Conservation (phyloP, 768 basidiomycete species). For the Lactarius pseudohatsudake region DNA sequence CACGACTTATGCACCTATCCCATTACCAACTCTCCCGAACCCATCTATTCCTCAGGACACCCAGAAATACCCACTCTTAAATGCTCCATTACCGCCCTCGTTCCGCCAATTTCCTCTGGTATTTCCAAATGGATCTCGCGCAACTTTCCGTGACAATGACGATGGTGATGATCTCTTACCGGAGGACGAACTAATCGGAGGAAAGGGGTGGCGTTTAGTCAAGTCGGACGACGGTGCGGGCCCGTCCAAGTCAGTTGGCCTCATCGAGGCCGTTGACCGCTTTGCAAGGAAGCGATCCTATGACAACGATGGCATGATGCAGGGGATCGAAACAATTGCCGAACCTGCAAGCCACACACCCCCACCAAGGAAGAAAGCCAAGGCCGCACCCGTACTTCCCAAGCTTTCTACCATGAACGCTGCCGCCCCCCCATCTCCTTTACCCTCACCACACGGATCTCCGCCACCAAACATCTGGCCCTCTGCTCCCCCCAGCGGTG, state of each 20-base stretch:
- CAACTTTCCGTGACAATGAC: constrained; percentile 69
- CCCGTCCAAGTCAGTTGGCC: constrained; percentile 53
- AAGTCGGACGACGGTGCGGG: constrained; percentile 60
- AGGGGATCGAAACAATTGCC: constrained; percentile 65
- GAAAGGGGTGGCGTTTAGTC: constrained; percentile 75
- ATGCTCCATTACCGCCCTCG: constrained; percentile 70
- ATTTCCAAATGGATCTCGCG: constrained; percentile 78
- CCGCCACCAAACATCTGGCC: constrained; percentile 78
- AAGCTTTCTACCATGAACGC: constrained; percentile 62
- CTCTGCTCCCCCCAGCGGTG: constrained; percentile 76
- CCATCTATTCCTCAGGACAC: constrained; percentile 73
- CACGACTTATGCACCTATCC: constrained; percentile 87
- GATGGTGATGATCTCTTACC: constrained; percentile 67
- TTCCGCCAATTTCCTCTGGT: constrained; percentile 73
- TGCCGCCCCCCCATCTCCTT: constrained; percentile 79
- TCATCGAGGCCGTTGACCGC: constrained; percentile 80
- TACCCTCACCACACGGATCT: constrained; percentile 84
- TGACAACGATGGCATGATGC: constrained; percentile 60
- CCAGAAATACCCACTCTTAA: constrained; percentile 75
- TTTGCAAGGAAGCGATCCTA: constrained; percentile 65
- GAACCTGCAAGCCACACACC: constrained; percentile 48
- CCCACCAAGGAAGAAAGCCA: constrained; percentile 73
- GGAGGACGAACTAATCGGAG: constrained; percentile 63
- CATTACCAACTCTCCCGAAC: constrained; percentile 68
- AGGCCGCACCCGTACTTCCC: constrained; percentile 56